These are phyloP conservation scores for Diphasiastrum complanatum DNA, from an alignment of 83 land plant genomes.

Conservation along the genomic window DNA sequence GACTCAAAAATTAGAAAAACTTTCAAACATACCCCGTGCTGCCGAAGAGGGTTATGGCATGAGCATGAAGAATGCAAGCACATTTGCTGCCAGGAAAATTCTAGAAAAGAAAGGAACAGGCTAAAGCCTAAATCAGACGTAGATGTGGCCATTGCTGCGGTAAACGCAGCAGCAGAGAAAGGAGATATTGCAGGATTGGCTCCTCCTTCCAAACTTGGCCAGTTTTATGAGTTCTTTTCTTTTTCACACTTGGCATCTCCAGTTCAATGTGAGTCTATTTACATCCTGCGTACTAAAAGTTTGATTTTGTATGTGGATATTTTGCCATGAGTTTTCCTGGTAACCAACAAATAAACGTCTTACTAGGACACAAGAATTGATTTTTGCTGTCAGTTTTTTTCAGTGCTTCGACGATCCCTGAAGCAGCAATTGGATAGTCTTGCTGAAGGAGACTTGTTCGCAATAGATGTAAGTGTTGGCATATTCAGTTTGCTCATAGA, in stretches of 20 bases:
- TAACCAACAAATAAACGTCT: background rate
- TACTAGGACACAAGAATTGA: background rate
- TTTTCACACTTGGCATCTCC: slow-evolving; percentile 77
- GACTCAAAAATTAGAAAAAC: background rate
- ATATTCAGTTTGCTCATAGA: no score
- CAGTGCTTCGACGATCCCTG: slow-evolving; percentile 54
- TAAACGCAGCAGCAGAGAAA: slow-evolving; percentile 46
- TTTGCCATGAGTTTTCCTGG: background rate
- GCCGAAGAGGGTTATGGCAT: background rate
- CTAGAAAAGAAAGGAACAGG: slow-evolving; percentile 2
- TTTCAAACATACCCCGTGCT: background rate
- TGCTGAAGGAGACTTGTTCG: slow-evolving; percentile 47
- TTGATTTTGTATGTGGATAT: no score
- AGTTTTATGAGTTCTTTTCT: slow-evolving; percentile 85
- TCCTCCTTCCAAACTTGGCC: slow-evolving; percentile 59
- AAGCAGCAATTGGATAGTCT: slow-evolving; percentile 31
- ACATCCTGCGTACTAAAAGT: no score
- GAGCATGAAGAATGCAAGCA: background rate
- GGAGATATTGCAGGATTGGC: slow-evolving; percentile 61
- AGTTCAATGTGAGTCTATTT: slow-evolving; percentile 52
- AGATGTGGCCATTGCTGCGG: slow-evolving; percentile 31
- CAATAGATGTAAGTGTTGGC: slow-evolving; percentile 53
- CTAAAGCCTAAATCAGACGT: slow-evolving; percentile 29
- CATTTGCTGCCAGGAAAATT: background rate
- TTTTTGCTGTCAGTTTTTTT: slow-evolving; percentile 1